Percentiles rank a stretch among this genome's conserved stretches.
Conservation (phyloP, 306 rosid species). For the Erythrophleum fordii region DNA sequence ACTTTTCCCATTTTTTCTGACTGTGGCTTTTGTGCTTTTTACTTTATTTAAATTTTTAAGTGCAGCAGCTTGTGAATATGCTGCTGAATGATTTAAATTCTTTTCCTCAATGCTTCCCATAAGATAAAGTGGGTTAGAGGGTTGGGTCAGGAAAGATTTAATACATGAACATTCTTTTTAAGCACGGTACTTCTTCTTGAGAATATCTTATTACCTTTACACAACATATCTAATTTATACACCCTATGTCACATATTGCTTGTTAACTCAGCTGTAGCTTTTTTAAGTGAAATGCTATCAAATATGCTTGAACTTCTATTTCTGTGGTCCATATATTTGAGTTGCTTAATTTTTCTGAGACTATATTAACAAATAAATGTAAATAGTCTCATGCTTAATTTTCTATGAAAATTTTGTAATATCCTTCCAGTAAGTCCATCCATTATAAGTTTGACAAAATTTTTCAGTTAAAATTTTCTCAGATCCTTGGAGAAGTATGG, state of each 20-base stretch:
- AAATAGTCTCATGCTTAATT: conserved; percentile 6
- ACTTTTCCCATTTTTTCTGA: conserved; percentile 22
- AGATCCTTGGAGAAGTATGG: background rate
- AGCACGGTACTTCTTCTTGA: conserved; percentile 8
- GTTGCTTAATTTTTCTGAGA: conserved; percentile 5
- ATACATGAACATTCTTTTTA: conserved; percentile 11
- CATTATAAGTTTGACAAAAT: background rate
- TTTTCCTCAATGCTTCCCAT: conserved; percentile 14
- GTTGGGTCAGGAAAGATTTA: background rate
- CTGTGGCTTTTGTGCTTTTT: conserved; percentile 20
- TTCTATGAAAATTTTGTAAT: background rate
- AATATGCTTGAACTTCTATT: background rate
- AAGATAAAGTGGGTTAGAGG: conserved; percentile 12
- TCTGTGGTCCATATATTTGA: background rate
- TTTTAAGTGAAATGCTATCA: conserved; percentile 2
- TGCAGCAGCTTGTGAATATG: conserved; percentile 19
- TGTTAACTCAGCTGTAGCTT: background rate
- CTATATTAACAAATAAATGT: background rate
- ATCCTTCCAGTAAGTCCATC: background rate
- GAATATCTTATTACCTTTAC: background rate
- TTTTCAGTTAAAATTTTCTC: background rate
- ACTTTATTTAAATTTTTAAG: background rate
- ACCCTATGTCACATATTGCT: background rate
- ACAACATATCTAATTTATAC: background rate
- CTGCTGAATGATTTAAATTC: background rate